These are phyloP conservation scores for Starmerella floricola DNA, from an alignment of 805 yeast species.

Conservation along the genomic window DNA sequence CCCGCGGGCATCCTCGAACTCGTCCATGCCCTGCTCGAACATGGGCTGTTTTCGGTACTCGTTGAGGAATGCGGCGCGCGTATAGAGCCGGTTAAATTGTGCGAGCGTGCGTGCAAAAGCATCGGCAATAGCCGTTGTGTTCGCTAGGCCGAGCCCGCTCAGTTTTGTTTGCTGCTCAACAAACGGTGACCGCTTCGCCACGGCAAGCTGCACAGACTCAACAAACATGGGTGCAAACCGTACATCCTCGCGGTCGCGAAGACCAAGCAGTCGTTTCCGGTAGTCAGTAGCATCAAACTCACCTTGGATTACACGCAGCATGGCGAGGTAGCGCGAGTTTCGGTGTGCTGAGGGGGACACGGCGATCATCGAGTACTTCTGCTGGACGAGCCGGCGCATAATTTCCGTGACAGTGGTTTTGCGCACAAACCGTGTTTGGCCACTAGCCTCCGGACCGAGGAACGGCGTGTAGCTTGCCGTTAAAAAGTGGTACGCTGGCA, in stretches of 20 bases:
- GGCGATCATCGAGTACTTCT: conserved; percentile 60
- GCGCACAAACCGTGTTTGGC: conserved; percentile 38
- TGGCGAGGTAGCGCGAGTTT: conserved; percentile 45
- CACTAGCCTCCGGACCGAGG: conserved; percentile 45
- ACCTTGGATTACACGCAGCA: conserved; percentile 59
- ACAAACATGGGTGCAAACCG: conserved; percentile 81
- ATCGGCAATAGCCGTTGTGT: conserved; percentile 62
- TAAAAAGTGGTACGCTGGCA: conserved; percentile 69
- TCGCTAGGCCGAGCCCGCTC: conserved; percentile 74
- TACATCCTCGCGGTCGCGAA: conserved; percentile 35
- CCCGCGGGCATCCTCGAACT: conserved; percentile 68
- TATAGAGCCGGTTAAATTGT: conserved; percentile 70
- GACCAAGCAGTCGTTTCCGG: conserved; percentile 34
- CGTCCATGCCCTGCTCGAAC: conserved; percentile 37
- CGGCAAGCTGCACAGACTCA: conserved; percentile 62
- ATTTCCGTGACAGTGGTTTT: conserved; percentile 76
- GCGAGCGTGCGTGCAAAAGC: conserved; percentile 53
- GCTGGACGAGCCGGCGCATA: conserved; percentile 67
- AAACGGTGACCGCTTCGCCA: conserved; percentile 62
- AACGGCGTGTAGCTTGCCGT: conserved; percentile 69
- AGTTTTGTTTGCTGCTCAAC: conserved; percentile 37
- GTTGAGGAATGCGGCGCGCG: conserved; percentile 72
- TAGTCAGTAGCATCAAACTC: conserved; percentile 58
- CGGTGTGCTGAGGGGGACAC: conserved; percentile 30
- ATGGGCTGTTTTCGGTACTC: conserved; percentile 45